These are phyloP conservation scores for Puccinia polysora DNA, from an alignment of 1,284 basidiomycete genomes.

Conservation along the genomic window DNA sequence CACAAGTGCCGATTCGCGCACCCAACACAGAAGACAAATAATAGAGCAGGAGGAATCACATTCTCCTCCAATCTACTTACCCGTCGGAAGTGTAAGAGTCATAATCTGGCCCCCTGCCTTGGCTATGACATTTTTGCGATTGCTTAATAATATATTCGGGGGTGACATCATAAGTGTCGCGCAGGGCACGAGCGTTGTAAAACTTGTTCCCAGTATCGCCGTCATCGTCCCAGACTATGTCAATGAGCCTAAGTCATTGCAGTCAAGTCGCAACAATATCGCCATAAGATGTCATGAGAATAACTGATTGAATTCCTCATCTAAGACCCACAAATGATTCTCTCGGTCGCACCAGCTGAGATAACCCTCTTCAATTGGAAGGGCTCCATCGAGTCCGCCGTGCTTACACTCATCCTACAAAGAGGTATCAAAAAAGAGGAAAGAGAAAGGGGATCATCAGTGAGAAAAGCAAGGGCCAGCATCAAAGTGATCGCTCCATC, in stretches of 20 bases:
- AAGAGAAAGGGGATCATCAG: too few relatives aligned
- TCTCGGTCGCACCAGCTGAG: constrained; percentile 11
- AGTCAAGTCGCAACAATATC: background rate
- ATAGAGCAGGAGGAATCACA: too few relatives aligned
- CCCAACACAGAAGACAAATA: too few relatives aligned
- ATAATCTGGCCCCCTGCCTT: background rate
- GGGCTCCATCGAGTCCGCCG: background rate
- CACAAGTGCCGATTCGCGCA: too few relatives aligned
- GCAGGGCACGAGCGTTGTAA: background rate
- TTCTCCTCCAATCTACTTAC: constrained; percentile 4
- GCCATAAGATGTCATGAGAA: background rate
- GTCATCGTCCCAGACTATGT: background rate
- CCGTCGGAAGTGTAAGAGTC: constrained; percentile 9
- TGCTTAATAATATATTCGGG: constrained; percentile 3
- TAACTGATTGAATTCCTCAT: too few relatives aligned
- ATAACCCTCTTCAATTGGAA: constrained; percentile 3
- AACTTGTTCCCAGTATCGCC: constrained; percentile 7
- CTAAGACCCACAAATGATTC: background rate
- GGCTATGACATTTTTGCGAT: background rate
- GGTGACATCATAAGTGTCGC: background rate
- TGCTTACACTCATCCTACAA: background rate
- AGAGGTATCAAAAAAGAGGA: too few relatives aligned
- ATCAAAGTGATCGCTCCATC: background rate
- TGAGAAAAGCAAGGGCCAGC: background rate
- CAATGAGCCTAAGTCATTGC: background rate